A percentile compares a stretch with the other conserved stretches of the same genome.
Conservation (phyloP, 306 rosid species). For the Datisca glomerata region DNA sequence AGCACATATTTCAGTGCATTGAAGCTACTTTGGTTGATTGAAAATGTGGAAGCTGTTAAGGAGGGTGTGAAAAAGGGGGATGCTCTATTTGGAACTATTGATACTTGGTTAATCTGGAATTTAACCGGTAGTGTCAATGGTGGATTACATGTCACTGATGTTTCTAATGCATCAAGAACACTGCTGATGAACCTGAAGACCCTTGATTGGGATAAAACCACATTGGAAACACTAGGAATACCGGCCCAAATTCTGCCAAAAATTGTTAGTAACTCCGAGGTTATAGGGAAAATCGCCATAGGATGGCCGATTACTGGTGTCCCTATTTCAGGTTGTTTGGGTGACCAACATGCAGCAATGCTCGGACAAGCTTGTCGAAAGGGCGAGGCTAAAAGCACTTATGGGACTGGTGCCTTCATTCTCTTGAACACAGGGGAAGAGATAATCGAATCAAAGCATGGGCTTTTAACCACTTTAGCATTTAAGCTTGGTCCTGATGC, state of each 20-base stretch:
- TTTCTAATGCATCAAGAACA: conserved; percentile 77
- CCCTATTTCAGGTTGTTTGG: conserved; percentile 77
- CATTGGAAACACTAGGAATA: conserved; percentile 39
- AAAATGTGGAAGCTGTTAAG: conserved; percentile 55
- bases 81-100: conserved; percentile 80
- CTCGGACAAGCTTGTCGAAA: conserved; percentile 61
- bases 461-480: conserved; percentile 71
- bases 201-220: conserved; percentile 61
- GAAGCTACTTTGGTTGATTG: conserved; percentile 76
- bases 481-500: conserved; percentile 68
- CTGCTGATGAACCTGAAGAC: conserved; percentile 85
- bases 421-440: conserved; percentile 72
- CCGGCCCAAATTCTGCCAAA: conserved; percentile 58
- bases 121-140: conserved; percentile 64
- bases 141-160: conserved; percentile 78
- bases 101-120: conserved; percentile 90
- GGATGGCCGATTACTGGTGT: conserved; percentile 79
- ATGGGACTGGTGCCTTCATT: conserved; percentile 91
- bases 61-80: conserved; percentile 50
- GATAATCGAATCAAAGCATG: conserved; percentile 43
- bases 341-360: conserved; percentile 97
- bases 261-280: conserved; percentile 67
- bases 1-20: conserved; percentile 81
- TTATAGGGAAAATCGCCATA: conserved; percentile 42
- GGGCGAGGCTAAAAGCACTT: conserved; percentile 92